These are phyloP conservation scores for Coniochaeta hoffmannii DNA, from an alignment of 2,329 filamentous ascomycete species.

Conservation along the genomic window DNA sequence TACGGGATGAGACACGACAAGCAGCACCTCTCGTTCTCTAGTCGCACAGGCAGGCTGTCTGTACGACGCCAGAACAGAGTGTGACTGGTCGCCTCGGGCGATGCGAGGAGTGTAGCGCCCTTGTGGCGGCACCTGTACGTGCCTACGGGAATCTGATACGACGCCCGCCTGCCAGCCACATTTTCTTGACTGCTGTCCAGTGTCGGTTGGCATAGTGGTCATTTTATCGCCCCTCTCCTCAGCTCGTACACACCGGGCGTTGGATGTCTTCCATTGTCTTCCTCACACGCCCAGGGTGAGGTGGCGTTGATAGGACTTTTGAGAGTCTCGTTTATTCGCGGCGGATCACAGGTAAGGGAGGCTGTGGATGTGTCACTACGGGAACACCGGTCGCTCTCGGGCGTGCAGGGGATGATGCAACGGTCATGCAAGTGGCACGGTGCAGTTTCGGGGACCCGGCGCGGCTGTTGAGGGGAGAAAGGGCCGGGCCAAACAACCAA, in stretches of 20 bases:
- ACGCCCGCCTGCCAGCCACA: too few species aligned
- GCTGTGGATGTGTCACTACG: background rate
- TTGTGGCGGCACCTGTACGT: background rate
- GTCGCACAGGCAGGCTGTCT: background rate
- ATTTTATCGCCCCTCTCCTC: background rate
- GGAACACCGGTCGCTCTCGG: background rate
- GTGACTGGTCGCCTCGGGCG: background rate
- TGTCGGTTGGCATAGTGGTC: too few species aligned
- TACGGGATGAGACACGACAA: background rate
- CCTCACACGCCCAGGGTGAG: background rate
- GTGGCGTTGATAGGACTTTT: background rate
- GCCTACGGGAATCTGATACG: background rate
- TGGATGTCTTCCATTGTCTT: background rate
- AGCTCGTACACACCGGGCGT: background rate
- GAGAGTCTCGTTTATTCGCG: background rate
- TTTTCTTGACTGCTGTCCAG: too few species aligned
- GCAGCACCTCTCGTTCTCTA: background rate
- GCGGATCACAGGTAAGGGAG: background rate
- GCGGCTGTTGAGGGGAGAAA: background rate
- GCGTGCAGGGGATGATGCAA: background rate
- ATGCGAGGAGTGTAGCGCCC: background rate
- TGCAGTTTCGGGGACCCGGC: background rate
- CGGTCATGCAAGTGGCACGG: background rate
- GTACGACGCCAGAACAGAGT: background rate
- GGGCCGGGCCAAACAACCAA: too few species aligned